Conservation (phyloP, 1,284 basidiomycete genomes). For the Irpex sp. region DNA sequence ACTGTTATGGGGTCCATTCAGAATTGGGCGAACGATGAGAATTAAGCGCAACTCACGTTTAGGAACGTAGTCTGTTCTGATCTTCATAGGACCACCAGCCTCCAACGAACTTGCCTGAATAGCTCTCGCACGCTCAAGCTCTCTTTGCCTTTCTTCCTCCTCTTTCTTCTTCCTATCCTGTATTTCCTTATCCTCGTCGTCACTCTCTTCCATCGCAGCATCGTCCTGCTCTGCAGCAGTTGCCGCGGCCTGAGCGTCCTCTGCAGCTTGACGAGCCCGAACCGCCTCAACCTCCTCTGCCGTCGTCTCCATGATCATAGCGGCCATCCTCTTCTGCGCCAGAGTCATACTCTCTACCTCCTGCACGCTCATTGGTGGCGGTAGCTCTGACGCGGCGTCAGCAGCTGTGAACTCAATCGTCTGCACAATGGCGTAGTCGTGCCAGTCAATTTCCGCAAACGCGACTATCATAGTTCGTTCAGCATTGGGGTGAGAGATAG, state of each 20-base stretch:
- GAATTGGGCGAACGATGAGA: not conserved
- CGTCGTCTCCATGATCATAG: conserved; percentile 96
- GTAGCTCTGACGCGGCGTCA: conserved; percentile 88
- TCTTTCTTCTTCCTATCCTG: conserved; percentile 63
- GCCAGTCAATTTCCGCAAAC: conserved; percentile 98
- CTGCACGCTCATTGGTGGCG: conserved; percentile 90
- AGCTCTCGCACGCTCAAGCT: conserved; percentile 72
- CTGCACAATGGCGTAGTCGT: conserved; percentile 98
- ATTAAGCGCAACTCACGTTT: conserved; percentile 58
- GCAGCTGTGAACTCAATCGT: conserved; percentile 97
- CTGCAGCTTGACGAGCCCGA: conserved; percentile 71
- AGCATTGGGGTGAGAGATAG: conserved; percentile 6
- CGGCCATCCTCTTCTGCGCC: conserved; percentile 96
- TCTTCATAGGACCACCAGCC: conserved; percentile 86
- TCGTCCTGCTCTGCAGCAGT: conserved; percentile 62
- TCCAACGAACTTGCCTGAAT: conserved; percentile 74
- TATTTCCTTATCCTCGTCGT: conserved; percentile 67
- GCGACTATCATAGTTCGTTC: conserved; percentile 48
- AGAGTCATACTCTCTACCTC: conserved; percentile 96
- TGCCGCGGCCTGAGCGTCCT: conserved; percentile 70
- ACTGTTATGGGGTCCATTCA: conserved; percentile 35
- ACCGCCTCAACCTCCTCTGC: conserved; percentile 79
- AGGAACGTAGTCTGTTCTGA: conserved; percentile 94
- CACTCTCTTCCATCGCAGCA: conserved; percentile 70
- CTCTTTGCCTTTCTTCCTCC: conserved; percentile 70